phyloP scores from a whole-genome alignment of 2,329 filamentous ascomycete genomes.

The Taxawa tesnikishii region DNA sequence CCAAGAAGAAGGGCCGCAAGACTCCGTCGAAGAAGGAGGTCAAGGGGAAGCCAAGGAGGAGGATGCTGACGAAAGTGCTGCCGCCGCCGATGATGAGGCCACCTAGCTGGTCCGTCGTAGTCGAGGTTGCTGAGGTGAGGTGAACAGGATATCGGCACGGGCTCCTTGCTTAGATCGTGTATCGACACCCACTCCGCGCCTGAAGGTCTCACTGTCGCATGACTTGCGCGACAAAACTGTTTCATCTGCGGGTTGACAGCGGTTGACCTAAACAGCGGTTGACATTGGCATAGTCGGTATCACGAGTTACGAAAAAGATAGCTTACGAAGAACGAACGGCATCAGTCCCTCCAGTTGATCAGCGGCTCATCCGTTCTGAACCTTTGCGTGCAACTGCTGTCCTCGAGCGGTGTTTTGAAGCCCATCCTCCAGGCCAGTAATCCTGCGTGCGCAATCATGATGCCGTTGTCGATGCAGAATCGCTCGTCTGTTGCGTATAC shows the following conservation, averaged over 20 bases:
- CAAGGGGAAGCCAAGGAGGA: conserved; percentile 5
- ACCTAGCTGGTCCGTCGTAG: no score
- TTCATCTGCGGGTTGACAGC: no score
- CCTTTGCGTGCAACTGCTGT: conserved; percentile 56
- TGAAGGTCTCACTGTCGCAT: no score
- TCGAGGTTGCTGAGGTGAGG: no score
- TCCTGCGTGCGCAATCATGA: conserved; percentile 98
- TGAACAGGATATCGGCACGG: no score
- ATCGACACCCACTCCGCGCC: neutral
- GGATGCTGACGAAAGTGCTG: conserved; percentile 1
- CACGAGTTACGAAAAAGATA: no score
- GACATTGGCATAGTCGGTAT: no score
- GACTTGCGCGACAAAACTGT: no score
- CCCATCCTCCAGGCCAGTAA: conserved; percentile 74
- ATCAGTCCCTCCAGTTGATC: conserved; percentile 36
- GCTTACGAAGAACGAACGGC: no score
- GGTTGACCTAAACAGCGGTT: no score
- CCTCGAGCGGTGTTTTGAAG: conserved; percentile 61
- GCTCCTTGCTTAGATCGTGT: no score
- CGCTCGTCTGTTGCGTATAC: conserved; percentile 94
- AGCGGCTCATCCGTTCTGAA: conserved; percentile 39
- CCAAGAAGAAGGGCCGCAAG: conserved; percentile 12
- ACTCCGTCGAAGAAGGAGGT: conserved; percentile 12
- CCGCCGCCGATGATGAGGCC: no score
- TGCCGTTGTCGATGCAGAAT: conserved; percentile 98